A percentile compares a stretch with the other conserved stretches of the same genome.
Evolutionary conservation across 2,329 filamentous ascomycete species (phyloP).

Genomic region (Camptophora hylomeconis): DNA sequence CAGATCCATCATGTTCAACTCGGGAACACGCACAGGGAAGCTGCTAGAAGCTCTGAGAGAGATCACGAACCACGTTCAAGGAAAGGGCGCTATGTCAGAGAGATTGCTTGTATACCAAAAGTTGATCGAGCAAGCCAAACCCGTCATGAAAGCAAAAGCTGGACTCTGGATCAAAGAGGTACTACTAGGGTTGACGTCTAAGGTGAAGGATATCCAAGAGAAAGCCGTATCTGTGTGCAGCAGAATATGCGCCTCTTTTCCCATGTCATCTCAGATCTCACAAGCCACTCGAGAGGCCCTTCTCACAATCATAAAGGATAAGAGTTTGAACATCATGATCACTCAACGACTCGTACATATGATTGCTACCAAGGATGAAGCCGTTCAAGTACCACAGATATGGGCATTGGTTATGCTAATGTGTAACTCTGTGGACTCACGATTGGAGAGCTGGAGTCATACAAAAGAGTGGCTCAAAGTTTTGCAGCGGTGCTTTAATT

Average conservation of each 20-base stretch:
- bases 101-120: conserved; percentile 68
- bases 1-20: conserved; percentile 41
- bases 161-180: conserved; percentile 72
- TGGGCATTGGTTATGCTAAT: conserved; percentile 77
- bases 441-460: conserved; percentile 56
- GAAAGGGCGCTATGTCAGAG: conserved; percentile 67
- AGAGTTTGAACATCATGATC: conserved; percentile 57
- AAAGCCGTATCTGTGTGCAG: conserved; percentile 63
- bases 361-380: conserved; percentile 46
- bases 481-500: conserved; percentile 75
- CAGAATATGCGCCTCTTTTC: conserved; percentile 55
- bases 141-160: conserved; percentile 55
- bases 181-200: conserved; percentile 69
- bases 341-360: conserved; percentile 54
- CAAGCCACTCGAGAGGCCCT: conserved; percentile 46
- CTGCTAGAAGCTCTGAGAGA: conserved; percentile 58
- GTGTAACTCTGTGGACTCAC: conserved; percentile 47
- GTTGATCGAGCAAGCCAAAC: conserved; percentile 57
- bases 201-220: conserved; percentile 59
- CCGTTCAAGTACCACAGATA: conserved; percentile 64
- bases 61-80: conserved; percentile 60
- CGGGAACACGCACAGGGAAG: conserved; percentile 44
- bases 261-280: conserved; percentile 54
- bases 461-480: conserved; percentile 63
- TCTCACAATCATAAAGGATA: conserved; percentile 38